Conservation (phyloP, 495 filamentous ascomycete species). For the Polyplosphaeria fusca region DNA sequence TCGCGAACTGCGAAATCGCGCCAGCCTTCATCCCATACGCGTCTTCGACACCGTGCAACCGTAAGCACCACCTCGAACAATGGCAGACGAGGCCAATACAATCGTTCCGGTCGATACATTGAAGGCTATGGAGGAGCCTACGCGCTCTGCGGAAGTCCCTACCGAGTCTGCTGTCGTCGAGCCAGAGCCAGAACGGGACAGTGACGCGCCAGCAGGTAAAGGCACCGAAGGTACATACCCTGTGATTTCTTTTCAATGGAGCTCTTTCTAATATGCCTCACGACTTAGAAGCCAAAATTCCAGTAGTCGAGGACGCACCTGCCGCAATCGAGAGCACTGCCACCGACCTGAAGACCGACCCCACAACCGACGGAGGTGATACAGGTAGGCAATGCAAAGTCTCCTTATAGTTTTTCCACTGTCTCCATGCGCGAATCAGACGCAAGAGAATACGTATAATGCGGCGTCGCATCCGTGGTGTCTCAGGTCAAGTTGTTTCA, state of each 20-base stretch:
- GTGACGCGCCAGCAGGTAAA: slow-evolving; percentile 9
- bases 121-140: slow-evolving; percentile 20
- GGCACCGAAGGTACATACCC: slow-evolving; percentile 25
- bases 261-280: too few species aligned
- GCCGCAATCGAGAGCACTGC: slow-evolving; percentile 15
- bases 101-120: slow-evolving; percentile 11
- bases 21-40: slow-evolving; percentile 24
- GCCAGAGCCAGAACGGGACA: slow-evolving; percentile 5
- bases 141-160: slow-evolving; percentile 19
- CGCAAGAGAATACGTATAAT: too few species aligned
- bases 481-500: too few species aligned
- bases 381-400: slow-evolving; percentile 2
- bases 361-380: slow-evolving; percentile 5
- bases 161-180: slow-evolving; percentile 8
- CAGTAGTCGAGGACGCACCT: too few species aligned
- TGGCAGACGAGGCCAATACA: slow-evolving; percentile 25
- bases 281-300: too few species aligned
- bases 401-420: background rate
- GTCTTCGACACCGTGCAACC: slow-evolving; percentile 26
- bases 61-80: slow-evolving; percentile 25
- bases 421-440: background rate
- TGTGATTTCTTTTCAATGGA: too few species aligned
- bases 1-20: slow-evolving; percentile 14
- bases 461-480: too few species aligned
- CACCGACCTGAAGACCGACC: slow-evolving; percentile 10